phyloP scores from a whole-genome alignment of 1,284 basidiomycete genomes.

The Marasmius tenuissimus region DNA sequence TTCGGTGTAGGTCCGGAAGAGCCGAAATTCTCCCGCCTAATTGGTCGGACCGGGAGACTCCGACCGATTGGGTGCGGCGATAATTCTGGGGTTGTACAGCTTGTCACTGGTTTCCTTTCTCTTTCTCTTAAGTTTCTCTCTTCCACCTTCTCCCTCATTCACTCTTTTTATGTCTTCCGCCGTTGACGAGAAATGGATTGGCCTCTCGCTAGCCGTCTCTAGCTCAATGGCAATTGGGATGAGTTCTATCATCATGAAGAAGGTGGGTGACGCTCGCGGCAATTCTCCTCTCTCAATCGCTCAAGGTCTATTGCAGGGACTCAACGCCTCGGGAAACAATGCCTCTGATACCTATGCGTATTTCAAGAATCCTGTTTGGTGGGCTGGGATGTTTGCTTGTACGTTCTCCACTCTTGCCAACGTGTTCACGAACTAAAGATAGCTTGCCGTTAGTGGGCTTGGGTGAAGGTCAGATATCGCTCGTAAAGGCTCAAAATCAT shows the following conservation, averaged over 20 bases:
- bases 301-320: slow-evolving; percentile 50
- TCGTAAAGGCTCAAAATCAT: slow-evolving; percentile 2
- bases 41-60: too few species aligned
- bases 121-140: neutral
- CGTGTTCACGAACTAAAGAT: slow-evolving; percentile 10
- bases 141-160: neutral
- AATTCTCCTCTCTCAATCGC: neutral
- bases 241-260: slow-evolving; percentile 96
- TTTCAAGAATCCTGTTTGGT: slow-evolving; percentile 95
- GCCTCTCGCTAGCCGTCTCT: slow-evolving; percentile 81
- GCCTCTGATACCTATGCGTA: slow-evolving; percentile 85
- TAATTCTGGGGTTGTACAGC: neutral
- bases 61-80: neutral
- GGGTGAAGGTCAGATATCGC: slow-evolving; percentile 69
- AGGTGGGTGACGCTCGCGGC: slow-evolving; percentile 49
- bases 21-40: too few species aligned
- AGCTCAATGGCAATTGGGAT: slow-evolving; percentile 87
- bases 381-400: slow-evolving; percentile 97
- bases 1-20: too few species aligned
- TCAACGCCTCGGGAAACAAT: slow-evolving; percentile 74
- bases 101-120: neutral
- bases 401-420: slow-evolving; percentile 36
- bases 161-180: neutral
- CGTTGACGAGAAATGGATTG: slow-evolving; percentile 90
- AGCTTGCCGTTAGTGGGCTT: slow-evolving; percentile 67